Percentiles rank a stretch among this genome's conserved stretches.
These are phyloP conservation scores for Trametes sanguinea DNA, from an alignment of 768 basidiomycete species.

Conservation along the genomic window DNA sequence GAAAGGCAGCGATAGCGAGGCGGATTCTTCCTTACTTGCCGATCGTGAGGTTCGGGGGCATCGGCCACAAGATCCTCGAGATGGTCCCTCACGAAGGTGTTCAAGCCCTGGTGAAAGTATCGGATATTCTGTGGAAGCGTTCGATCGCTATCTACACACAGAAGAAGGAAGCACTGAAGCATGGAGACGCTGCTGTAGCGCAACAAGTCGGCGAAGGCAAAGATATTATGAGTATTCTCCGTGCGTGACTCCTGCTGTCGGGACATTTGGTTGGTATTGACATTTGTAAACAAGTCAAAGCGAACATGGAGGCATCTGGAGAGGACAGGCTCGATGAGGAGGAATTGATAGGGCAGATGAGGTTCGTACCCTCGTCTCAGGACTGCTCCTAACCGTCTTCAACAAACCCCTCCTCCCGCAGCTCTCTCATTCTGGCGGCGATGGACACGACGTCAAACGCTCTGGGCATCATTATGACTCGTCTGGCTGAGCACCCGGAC, in stretches of 20 bases:
- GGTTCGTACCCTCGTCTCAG: background rate
- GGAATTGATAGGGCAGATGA: constrained; percentile 20
- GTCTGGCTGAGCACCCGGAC: constrained; percentile 18
- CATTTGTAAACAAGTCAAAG: constrained; percentile 3
- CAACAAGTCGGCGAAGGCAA: constrained; percentile 33
- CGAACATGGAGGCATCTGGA: constrained; percentile 15
- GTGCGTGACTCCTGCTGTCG: constrained; percentile 30
- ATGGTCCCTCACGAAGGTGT: constrained; percentile 36
- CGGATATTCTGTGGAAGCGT: constrained; percentile 38
- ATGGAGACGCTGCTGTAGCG: constrained; percentile 34
- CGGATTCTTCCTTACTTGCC: constrained; percentile 8
- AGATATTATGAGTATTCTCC: constrained; percentile 48
- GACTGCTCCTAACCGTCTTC: background rate
- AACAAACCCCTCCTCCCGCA: background rate
- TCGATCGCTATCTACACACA: constrained; percentile 35
- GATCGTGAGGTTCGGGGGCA: constrained; percentile 20
- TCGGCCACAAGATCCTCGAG: constrained; percentile 37
- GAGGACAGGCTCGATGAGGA: constrained; percentile 14
- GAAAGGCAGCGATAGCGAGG: constrained; percentile 25
- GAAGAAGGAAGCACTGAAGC: constrained; percentile 40
- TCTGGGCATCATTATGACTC: constrained; percentile 5
- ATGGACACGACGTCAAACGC: constrained; percentile 23
- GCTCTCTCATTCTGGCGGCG: constrained; percentile 17
- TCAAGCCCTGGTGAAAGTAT: constrained; percentile 36
- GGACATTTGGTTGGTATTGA: no score